Evolutionary conservation across 257 asterid species (phyloP), one percentile per base, ranked within the genome.

Genomic region (Jacaranda copaia): DNA sequence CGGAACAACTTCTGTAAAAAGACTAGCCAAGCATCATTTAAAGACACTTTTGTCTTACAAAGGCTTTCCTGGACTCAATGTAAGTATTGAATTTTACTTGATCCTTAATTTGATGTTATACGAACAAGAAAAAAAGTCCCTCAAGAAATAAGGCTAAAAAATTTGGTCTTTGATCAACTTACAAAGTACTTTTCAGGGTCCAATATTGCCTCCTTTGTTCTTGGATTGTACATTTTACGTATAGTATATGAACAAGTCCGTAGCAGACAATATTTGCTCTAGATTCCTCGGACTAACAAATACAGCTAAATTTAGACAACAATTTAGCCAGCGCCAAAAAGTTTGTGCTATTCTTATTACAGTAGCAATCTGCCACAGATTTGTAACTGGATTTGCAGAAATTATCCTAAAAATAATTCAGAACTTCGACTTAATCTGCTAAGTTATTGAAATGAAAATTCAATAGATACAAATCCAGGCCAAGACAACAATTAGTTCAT

Each of bases 291-390:
- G 62, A 64, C 73, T 56, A 10, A 16, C 15, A 51, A 38, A 75
- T 52, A 19, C 13, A 51, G n/a, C 75, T 52, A 68, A 16, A 48
- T 46, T 68, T 68, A 45, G 19, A 70, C 52, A 70, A 18, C 73
- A 70, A 52, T 36, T 16, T 39, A 39, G 39, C 66, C 8, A 55
- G 10, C 16, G 43, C 65, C n/a, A 70, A 32, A 20, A 49, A 14
- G 45, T n/a, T n/a, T 40, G 53, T 42, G 38, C 2, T 32, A 10
- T 53, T 55, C 19, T 19, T 18, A 42, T 42, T 42, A 42, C 46
- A 42, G 8, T 42, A 42, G 5, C 8, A 42, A 42, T 42, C 46
- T 42, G 46, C 8, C 46, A 5, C 5, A 8, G 7, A 42, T 4
- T 42, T 42, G 8, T 25, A 25, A 25, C 32, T 25, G 46, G 8